These are phyloP conservation scores for Tephrocybe sp. DNA, from an alignment of 768 basidiomycete species.

Conservation along the genomic window DNA sequence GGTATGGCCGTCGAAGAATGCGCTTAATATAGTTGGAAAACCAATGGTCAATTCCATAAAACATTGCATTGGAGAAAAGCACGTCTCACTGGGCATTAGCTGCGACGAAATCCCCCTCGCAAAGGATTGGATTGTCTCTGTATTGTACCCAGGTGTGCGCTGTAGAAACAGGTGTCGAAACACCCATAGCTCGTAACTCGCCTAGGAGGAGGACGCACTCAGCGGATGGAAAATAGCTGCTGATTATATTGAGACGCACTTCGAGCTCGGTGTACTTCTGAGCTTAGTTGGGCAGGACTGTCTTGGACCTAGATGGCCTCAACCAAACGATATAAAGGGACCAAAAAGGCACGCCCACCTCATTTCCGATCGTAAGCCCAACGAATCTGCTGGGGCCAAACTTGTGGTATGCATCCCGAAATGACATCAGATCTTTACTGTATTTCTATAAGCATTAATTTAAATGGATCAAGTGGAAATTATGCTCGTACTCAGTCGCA, in stretches of 20 bases:
- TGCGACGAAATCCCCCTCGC: slow-evolving; percentile 36
- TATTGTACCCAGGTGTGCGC: slow-evolving; percentile 36
- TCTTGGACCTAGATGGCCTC: slow-evolving; percentile 22
- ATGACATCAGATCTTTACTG: slow-evolving; percentile 33
- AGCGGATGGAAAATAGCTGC: not conserved
- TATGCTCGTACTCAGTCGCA: not conserved
- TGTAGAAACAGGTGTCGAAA: slow-evolving; percentile 34
- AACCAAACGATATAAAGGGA: not conserved
- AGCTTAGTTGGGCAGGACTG: slow-evolving; percentile 27
- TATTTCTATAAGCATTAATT: not conserved
- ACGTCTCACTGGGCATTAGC: slow-evolving; percentile 41
- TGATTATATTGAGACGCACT: slow-evolving; percentile 18
- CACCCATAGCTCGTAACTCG: slow-evolving; percentile 28
- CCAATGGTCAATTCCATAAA: not conserved
- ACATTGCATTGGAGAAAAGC: not conserved
- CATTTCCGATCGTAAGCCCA: slow-evolving; percentile 38
- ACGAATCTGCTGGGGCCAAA: slow-evolving; percentile 30
- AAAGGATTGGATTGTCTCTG: slow-evolving; percentile 28
- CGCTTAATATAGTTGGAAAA: slow-evolving; percentile 4
- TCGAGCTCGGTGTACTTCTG: slow-evolving; percentile 32
- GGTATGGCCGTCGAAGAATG: slow-evolving; percentile 15
- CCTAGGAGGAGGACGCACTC: slow-evolving; percentile 12
- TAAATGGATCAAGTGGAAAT: not conserved
- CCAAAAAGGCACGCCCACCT: slow-evolving; percentile 14
- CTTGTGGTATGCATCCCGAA: slow-evolving; percentile 26